Evolutionary conservation across 805 yeast species (phyloP), one percentile per base, ranked within the genome.

Genomic region (Candida sanyiensis): DNA sequence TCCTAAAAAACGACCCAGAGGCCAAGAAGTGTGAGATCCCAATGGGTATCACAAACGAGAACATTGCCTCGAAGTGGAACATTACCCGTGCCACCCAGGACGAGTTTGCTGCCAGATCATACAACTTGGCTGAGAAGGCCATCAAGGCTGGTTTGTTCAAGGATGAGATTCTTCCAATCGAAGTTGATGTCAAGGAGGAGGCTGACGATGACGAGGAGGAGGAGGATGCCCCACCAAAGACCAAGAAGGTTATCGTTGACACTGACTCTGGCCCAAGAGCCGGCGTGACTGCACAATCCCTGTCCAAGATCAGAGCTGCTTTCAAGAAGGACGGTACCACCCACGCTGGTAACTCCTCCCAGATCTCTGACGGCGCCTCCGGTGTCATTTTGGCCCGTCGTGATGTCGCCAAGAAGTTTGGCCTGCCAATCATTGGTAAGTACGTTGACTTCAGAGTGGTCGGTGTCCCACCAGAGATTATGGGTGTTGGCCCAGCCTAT

Each of bases 401-500:
- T 62, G 82, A 87, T 15, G 70, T 83, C 42, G 98, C 98, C 17
- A 78, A 83, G 61, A 65, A 72, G 51, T 64, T 80, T 42, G 80
- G 82, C 28, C 71, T 83, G 51, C 80, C 83, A 39, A 77, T 87
- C 44, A 54, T 82, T 42, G 98, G 81, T 46, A 85, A 84, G 67
- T 90, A 76, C 52, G 77, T 88, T 46, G 82, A 80, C 51, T 80
- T 85, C 55, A 75, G 82, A 50, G 69, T 80, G 28, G 90, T 83
- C 40, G 98, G 98, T 52, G 96, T 89, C 33, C 96, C 97, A 40
- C 97, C 97, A 17, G 95, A 87, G 64, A 77, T 89, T 45, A 90
- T 90, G 98, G 98, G 97, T 43, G 79, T 90, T 53, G 98, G 97
- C 31, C 98, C 98, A 42, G 97, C 95, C 20, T 77, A 74, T 53